These are phyloP conservation scores for Arxiozyma slooffiae DNA, from an alignment of 1,139 yeast genomes.

Conservation along the genomic window DNA sequence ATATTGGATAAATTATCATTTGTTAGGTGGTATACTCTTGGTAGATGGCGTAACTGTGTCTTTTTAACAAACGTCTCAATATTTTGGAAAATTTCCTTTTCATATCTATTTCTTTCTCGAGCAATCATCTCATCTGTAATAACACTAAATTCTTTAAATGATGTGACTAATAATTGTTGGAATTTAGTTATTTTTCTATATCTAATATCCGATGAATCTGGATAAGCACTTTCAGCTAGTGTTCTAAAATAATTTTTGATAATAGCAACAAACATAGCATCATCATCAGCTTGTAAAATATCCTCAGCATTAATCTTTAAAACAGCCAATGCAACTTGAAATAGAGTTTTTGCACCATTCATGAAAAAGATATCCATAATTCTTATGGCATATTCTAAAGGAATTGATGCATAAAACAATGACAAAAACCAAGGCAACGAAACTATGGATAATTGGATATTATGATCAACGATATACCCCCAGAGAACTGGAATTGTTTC, in stretches of 20 bases:
- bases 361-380: slow-evolving; percentile 84
- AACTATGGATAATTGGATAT: slow-evolving; percentile 89
- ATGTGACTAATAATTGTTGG: slow-evolving; percentile 82
- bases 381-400: slow-evolving; percentile 84
- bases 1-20: slow-evolving; percentile 54
- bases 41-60: slow-evolving; percentile 78
- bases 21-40: slow-evolving; percentile 55
- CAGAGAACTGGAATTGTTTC: slow-evolving; percentile 83
- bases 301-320: slow-evolving; percentile 80
- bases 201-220: slow-evolving; percentile 56
- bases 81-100: slow-evolving; percentile 70
- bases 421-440: slow-evolving; percentile 96
- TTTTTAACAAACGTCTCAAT: slow-evolving; percentile 86
- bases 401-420: slow-evolving; percentile 84
- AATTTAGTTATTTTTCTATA: slow-evolving; percentile 66
- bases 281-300: slow-evolving; percentile 72
- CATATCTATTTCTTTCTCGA: slow-evolving; percentile 59
- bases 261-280: slow-evolving; percentile 80
- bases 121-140: slow-evolving; percentile 67
- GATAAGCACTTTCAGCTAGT: slow-evolving; percentile 73
- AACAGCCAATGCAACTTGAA: slow-evolving; percentile 89
- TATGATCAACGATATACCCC: slow-evolving; percentile 68
- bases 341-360: slow-evolving; percentile 81
- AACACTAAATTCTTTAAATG: slow-evolving; percentile 80
- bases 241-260: slow-evolving; percentile 73